Percentiles rank a stretch among this genome's conserved stretches.
Evolutionary conservation across 306 rosid genomes (phyloP).

Genomic region (Vigna unguiculata): DNA sequence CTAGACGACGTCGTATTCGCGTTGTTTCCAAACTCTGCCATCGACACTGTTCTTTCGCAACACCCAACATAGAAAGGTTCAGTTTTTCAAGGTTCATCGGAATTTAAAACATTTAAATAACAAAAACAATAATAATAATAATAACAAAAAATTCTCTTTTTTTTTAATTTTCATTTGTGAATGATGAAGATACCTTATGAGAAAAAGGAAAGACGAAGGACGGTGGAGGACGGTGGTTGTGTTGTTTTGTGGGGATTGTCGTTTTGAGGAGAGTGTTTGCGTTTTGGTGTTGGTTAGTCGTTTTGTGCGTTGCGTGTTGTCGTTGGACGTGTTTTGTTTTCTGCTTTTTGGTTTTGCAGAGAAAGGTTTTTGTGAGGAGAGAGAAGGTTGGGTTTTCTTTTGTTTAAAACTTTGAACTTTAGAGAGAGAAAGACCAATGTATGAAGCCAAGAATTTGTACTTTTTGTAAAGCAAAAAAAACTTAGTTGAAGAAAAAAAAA

Average conservation of each 20-base stretch:
- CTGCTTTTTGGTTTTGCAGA: slow-evolving; percentile 35
- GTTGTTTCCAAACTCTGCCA: slow-evolving; percentile 48
- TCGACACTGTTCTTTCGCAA: slow-evolving; percentile 35
- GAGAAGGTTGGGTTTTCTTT: slow-evolving; percentile 3
- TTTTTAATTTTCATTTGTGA: not conserved
- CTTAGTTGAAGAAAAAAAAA: not conserved
- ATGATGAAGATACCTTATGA: slow-evolving; percentile 6
- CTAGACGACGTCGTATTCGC: slow-evolving; percentile 44
- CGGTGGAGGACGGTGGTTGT: slow-evolving; percentile 21
- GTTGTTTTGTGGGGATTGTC: not conserved
- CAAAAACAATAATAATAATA: not conserved
- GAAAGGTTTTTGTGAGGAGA: not conserved
- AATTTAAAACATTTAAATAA: not conserved
- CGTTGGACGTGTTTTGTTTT: slow-evolving; percentile 20
- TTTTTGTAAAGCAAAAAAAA: not conserved
- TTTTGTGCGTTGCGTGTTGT: slow-evolving; percentile 30
- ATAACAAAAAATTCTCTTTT: too few relatives aligned
- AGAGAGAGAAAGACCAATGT: slow-evolving; percentile 16
- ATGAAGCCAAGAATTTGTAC: slow-evolving; percentile 47
- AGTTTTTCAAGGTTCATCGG: not conserved
- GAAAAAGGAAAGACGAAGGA: not conserved
- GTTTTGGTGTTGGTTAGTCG: slow-evolving; percentile 40
- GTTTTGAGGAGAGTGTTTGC: slow-evolving; percentile 15
- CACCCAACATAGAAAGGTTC: not conserved
- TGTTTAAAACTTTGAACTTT: not conserved